Base-by-base conservation (phyloP, 2,329 filamentous ascomycete genomes). In the Sclerotinia minor region DNA sequence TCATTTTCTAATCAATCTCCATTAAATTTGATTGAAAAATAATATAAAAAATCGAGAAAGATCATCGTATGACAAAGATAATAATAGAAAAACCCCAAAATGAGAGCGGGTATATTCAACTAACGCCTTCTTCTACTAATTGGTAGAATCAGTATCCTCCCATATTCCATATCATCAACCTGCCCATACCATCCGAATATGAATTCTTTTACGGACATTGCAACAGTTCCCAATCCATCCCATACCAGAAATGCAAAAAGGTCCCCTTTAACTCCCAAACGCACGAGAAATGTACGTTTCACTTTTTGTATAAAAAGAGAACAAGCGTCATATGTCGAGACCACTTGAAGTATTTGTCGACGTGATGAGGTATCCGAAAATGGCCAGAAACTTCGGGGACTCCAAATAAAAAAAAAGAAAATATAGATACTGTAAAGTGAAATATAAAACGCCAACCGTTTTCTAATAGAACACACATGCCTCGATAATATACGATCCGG, bases 401-500 rank as follows among this genome's bases (percentile, higher is more conserved):
- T 24, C 29, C 44, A 49, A 61, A 24, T 26, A 61, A 45, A 60
- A 61, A 24, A 41, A 61, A 45, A 60, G 26, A 26, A 49, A 61
- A 38, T 19, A 61, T 38, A 50, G 44, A 61, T 61, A 50, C 45
- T 49, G 29, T 26, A 13, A 50, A 61, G 58, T 44, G 2, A 58
- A 58, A 49, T 15, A 21, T 44, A 26, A 44, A 58, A 49, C 44
- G 29, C 58, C 58, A 50, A 47, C 44, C 44, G 21, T 13, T 61
- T 61, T 61, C 58, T 61, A 61, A 61, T 61, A 49, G 58, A 61
- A 61, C 58, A 60, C 58, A 60, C 41, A 24, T 50, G 21, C 15
- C 29, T 32, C 58, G 15, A 35, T n/a, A 29, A 38, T 61, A 50
- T 32, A 61, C 19, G 45, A 24, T 13, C 19, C 19, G 15, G 58